A percentile compares a stretch with the other conserved stretches of the same genome.
These are phyloP conservation scores for Cydonia oblonga DNA, from an alignment of 331 rosid species.

Conservation along the genomic window DNA sequence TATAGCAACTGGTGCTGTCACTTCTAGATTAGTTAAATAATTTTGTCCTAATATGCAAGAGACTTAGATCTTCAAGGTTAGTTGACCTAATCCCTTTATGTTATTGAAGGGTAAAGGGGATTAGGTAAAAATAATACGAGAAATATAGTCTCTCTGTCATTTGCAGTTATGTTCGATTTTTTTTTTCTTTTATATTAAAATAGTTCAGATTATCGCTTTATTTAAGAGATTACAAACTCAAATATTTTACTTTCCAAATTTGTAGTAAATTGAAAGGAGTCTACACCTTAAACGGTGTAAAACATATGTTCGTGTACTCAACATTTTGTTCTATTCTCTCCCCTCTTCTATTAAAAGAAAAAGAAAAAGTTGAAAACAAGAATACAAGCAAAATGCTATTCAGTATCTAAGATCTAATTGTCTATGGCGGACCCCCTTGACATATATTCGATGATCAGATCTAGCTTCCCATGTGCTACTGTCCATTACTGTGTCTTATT, in stretches of 20 bases:
- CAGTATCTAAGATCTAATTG: background rate
- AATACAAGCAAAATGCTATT: background rate
- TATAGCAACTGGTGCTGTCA: background rate
- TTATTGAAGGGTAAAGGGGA: conserved; percentile 14
- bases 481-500: background rate
- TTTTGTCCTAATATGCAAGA: background rate
- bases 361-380: background rate
- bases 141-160: too few species aligned
- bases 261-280: background rate
- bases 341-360: background rate
- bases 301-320: background rate
- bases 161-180: too few species aligned
- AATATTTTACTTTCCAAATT: background rate
- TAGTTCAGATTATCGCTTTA: too few species aligned
- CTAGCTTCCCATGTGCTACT: background rate
- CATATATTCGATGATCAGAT: conserved; percentile 6
- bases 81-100: conserved; percentile 34
- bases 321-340: background rate
- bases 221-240: too few species aligned
- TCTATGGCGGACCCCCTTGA: background rate
- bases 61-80: conserved; percentile 3
- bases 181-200: too few species aligned
- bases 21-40: background rate
- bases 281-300: background rate
- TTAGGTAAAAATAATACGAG: conserved; percentile 25